Evolutionary conservation across 2,329 filamentous ascomycete species (phyloP), one percentile per base, ranked within the genome.

Genomic region (Ophiocordyceps australis): DNA sequence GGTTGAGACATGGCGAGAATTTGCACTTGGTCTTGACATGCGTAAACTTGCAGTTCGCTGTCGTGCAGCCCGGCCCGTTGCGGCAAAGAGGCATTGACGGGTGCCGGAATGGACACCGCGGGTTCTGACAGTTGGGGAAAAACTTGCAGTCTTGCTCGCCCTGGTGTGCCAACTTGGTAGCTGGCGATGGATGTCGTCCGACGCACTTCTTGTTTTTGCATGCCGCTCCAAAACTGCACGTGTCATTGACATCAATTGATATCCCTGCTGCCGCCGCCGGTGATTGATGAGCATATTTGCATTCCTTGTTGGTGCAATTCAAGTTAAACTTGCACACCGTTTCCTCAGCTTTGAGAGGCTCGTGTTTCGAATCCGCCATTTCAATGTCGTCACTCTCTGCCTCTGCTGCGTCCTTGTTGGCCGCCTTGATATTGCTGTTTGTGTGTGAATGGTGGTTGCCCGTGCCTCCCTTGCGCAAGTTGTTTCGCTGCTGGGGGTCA

Each of bases 141-240:
- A 83, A 93, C 44, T 77, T 81, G 67, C 85, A 93, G 42, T 91
- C 75, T 47, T 79, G 73, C 47, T 89, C 78, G 31, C 72, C 65
- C 52, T 92, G 78, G 46, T 86, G 80, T 15, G 74, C 72, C 26
- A 68, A 56, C 46, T 73, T 80, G 38, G 78, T 67, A 5, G 86
- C 83, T 2, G 89, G 89, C 6, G 85, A 94, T 3, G 89, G 89
- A 49, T 98, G 89, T 31, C 82, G 79, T 17, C 68, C 85, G 7
- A 78, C 79, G 45, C 89, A 98, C 55, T 95, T 95, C 41, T 71
- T 66, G 60, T 95, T 98, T 55, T 89, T 92, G 69, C 89, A 98
- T 7, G 83, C 83, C 3, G 73, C 82, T 13, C 83, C 86, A 40
- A 79, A 95, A 12, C 66, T 66, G 56, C 89, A 98, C 12, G 65